Base-by-base conservation (phyloP, 345 rosid species). In the Sisymbrium altissimum region DNA sequence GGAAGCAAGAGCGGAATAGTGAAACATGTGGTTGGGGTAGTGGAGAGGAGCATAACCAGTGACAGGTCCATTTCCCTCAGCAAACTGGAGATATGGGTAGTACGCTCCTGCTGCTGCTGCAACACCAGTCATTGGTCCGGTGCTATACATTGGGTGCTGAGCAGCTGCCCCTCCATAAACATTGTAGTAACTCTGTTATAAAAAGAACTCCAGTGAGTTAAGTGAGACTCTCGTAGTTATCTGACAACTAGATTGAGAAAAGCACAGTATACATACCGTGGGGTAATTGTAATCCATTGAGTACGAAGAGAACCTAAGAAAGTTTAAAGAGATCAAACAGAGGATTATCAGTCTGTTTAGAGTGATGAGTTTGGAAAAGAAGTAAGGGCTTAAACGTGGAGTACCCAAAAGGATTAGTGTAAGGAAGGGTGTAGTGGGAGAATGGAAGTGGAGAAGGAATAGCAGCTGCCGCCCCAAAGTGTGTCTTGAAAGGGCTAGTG, bases 251-350 rank as follows among this genome's bases (percentile, higher is more conserved):
- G 17, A 19, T 11, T 12, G 21, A 62, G 74, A 69, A 23, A 35
- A 13, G 27, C n/a, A 29, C 1, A 69, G 4, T 46, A 23, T 40
- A 79, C 89, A 78, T 73, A 94, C 98, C 95, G 97, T 70, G 18
- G 97, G 95, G 77, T 91, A 94, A 50, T 85, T 79, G 85, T 94
- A 94, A 68, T 94, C 96, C 55, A 89, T 91, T 11, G 98, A 87
- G 85, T 86, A 94, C 1, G 90, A 76, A 32, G 98, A 88, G 88
- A 86, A 94, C 89, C 98, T 94, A 88, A 73, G 56, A 60, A 35
- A 49, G 5, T 50, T 43, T 30, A 52, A 48, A 6, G 14, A 27
- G 59, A 65, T 12, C 17, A 69, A 70, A 70, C n/a, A 70, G 77
- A 62, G 60, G 30, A 61, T 44, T 66, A 32, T 63, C 32, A 75